These are phyloP conservation scores for Aspergillus tanneri DNA, from an alignment of 2,329 filamentous ascomycete species.

Conservation along the genomic window DNA sequence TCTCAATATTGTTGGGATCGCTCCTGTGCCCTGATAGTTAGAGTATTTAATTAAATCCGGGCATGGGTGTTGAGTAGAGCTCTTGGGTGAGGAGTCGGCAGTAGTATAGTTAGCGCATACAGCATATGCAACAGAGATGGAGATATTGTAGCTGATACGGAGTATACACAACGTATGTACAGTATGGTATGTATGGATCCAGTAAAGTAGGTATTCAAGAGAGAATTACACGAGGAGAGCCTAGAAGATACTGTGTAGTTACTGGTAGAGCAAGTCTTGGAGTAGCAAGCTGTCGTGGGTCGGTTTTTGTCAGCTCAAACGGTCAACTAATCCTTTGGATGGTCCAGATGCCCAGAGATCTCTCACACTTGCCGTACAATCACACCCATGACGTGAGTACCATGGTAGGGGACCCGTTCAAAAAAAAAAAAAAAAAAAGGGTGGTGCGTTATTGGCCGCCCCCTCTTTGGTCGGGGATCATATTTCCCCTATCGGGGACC, in stretches of 20 bases:
- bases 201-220: no score
- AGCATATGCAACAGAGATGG: no score
- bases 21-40: not conserved
- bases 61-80: not conserved
- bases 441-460: slow-evolving; percentile 14
- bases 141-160: no score
- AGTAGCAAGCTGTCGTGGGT: slow-evolving; percentile 2
- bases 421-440: slow-evolving; percentile 6
- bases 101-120: no score
- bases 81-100: not conserved
- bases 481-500: slow-evolving; percentile 20
- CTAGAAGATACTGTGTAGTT: not conserved
- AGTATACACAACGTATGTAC: no score
- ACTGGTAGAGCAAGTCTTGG: not conserved
- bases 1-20: not conserved
- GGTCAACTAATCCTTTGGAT: slow-evolving; percentile 8
- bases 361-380: not conserved
- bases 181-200: no score
- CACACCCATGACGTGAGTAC: slow-evolving; percentile 2
- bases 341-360: slow-evolving; percentile 6
- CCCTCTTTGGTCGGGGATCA: slow-evolving; percentile 21
- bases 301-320: slow-evolving; percentile 12
- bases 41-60: not conserved
- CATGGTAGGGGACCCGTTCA: not conserved
- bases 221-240: not conserved